Evolutionary conservation across 208 protist species (phyloP).

Genomic region (Leishmania tropica): DNA sequence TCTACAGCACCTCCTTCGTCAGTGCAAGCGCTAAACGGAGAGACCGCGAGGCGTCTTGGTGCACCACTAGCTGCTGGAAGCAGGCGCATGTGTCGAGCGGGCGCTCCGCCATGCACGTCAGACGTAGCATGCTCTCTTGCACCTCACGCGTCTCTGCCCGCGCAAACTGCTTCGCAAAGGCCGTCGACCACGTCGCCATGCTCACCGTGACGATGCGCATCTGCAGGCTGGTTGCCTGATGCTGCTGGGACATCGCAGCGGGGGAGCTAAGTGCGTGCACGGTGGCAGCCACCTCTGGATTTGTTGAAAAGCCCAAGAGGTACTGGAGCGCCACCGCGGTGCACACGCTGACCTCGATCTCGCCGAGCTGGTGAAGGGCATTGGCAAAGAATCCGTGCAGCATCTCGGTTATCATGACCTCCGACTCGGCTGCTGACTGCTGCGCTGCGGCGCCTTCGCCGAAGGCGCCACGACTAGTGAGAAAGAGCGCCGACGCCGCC

Average conservation of each 20-base stretch:
- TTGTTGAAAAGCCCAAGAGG: conserved; percentile 34
- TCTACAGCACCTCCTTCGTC: conserved; percentile 68
- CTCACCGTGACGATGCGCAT: conserved; percentile 29
- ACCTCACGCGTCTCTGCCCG: conserved; percentile 25
- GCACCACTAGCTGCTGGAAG: conserved; percentile 79
- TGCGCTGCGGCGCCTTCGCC: conserved; percentile 4
- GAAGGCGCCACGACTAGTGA: neutral
- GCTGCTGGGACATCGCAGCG: conserved; percentile 12
- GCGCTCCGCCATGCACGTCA: conserved; percentile 83
- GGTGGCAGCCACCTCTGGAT: conserved; percentile 16
- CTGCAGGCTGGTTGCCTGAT: conserved; percentile 9
- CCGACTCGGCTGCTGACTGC: conserved; percentile 8
- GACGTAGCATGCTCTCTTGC: conserved; percentile 43
- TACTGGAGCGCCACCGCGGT: conserved; percentile 57
- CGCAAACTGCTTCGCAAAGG: conserved; percentile 30
- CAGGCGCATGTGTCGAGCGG: conserved; percentile 67
- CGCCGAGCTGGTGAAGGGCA: conserved; percentile 51
- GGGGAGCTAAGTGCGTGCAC: conserved; percentile 34
- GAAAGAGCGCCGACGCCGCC: conserved; percentile 34
- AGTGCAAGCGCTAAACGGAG: conserved; percentile 66
- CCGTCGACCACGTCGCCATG: conserved; percentile 21
- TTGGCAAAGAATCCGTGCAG: conserved; percentile 39
- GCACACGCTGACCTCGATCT: conserved; percentile 65
- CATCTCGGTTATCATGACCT: conserved; percentile 41
- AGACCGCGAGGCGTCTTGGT: conserved; percentile 41